These are phyloP conservation scores for Xylaria scruposa DNA, from an alignment of 495 filamentous ascomycete species.

Conservation along the genomic window DNA sequence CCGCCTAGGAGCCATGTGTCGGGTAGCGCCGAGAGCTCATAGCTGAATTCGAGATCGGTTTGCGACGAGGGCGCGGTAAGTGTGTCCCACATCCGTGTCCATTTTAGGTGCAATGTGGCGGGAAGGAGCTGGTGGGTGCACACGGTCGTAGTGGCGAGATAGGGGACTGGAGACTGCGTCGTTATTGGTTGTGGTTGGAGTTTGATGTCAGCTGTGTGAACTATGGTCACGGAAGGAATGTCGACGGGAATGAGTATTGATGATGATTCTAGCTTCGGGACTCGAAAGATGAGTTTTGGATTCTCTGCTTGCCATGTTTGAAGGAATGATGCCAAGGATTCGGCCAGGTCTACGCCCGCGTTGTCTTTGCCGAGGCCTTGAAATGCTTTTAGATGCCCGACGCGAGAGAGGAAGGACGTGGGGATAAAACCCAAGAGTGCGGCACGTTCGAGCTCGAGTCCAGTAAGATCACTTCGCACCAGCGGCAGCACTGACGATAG, in stretches of 20 bases:
- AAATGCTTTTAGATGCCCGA: conserved; percentile 53
- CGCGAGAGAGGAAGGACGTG: conserved; percentile 46
- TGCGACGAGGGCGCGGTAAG: conserved; percentile 45
- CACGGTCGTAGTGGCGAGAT: conserved; percentile 50
- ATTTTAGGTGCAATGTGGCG: conserved; percentile 72
- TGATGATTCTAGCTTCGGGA: conserved; percentile 34
- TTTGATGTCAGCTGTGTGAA: conserved; percentile 81
- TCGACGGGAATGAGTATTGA: conserved; percentile 78
- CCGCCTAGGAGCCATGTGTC: conserved; percentile 89
- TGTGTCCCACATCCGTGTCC: conserved; percentile 81
- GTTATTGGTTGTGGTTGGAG: conserved; percentile 45
- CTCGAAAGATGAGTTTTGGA: conserved; percentile 41
- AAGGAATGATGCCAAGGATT: conserved; percentile 43
- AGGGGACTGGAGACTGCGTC: conserved; percentile 40
- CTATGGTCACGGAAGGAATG: conserved; percentile 82
- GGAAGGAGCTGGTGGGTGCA: conserved; percentile 72
- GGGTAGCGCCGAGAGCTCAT: conserved; percentile 76
- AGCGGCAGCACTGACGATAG: conserved; percentile 56
- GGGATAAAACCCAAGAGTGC: conserved; percentile 58
- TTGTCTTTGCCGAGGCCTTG: conserved; percentile 48
- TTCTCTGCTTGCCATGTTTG: conserved; percentile 47
- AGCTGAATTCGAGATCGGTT: conserved; percentile 76
- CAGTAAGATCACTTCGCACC: conserved; percentile 59
- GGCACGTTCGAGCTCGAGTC: conserved; percentile 65
- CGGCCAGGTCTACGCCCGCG: conserved; percentile 34